Percentiles rank a stretch among this genome's conserved stretches.
Evolutionary conservation across 2,329 filamentous ascomycete genomes (phyloP).

Genomic region (Colletotrichum sp.): DNA sequence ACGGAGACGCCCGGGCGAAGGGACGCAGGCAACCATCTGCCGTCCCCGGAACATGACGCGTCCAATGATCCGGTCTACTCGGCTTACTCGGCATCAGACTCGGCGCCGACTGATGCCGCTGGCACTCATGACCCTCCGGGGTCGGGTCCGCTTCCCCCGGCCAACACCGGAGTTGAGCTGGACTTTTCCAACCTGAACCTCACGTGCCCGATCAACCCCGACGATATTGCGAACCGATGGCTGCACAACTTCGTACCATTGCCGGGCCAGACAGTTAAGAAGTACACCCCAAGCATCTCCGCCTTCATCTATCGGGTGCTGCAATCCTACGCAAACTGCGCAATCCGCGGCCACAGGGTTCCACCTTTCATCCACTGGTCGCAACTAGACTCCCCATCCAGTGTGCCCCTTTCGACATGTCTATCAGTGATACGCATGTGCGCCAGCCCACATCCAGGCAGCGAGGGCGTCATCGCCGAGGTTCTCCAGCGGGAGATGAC

Average conservation of each 20-base stretch:
- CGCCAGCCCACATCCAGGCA: conserved; percentile 37
- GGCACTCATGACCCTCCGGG: background rate
- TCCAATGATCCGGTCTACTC: background rate
- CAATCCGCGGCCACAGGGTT: conserved; percentile 37
- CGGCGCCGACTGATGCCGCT: background rate
- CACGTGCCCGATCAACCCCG: conserved; percentile 49
- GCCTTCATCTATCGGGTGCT: conserved; percentile 46
- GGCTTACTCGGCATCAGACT: background rate
- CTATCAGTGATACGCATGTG: conserved; percentile 45
- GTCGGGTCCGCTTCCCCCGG: background rate
- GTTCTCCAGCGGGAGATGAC: conserved; percentile 48
- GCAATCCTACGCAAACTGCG: conserved; percentile 45
- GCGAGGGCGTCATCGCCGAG: conserved; percentile 31
- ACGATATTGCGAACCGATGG: conserved; percentile 55
- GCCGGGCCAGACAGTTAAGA: conserved; percentile 46
- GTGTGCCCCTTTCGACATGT: conserved; percentile 42
- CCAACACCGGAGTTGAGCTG: conserved; percentile 14
- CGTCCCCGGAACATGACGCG: background rate
- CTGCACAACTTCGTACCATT: conserved; percentile 50
- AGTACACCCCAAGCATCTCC: conserved; percentile 40
- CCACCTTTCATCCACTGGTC: conserved; percentile 50
- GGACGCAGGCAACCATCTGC: background rate
- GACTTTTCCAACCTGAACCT: conserved; percentile 42
- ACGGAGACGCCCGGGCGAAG: background rate
- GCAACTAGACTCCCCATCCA: conserved; percentile 33